Evolutionary conservation across 176 grass and related monocot genomes (phyloP), one percentile per base, ranked within the genome.

Genomic region (Juncus inflexus): DNA sequence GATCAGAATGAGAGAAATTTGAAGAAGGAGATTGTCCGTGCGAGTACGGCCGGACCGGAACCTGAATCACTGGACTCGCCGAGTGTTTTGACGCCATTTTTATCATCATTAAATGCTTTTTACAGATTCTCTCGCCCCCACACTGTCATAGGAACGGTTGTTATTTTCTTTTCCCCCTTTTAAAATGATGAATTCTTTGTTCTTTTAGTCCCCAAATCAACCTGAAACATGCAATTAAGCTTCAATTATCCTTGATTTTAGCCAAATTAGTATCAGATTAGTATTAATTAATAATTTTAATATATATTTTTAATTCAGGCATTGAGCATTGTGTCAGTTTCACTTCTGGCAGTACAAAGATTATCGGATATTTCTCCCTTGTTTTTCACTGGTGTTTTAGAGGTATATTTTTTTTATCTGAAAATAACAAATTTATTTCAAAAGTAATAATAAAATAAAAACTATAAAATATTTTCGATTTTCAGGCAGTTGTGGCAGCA

Each of bases 81-180:
- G 60, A 90, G 57, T 47, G 52, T 82, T 42, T 90, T 78, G 85
- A 81, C 73, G 55, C 28, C 78, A 62, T 70, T 91, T 73, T 70
- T 82, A 37, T 77, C 85, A 84, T 82, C 76, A 37, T 61, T 99
- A 70, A 71, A 89, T 74, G 88, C 83, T n/a, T 92, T 99, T 58
- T 99, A 99, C 80, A 78, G 94, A 74, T 92, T 99, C 85, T 90
- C 85, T 19, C 94, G 94, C 52, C 89, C 94, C n/a, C 88, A 99
- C 71, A 92, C 94, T 41, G 37, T 99, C 60, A 99, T 99, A 82
- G 94, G 94, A 99, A 99, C 94, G 80, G 94, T 99, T 89, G 79
- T 89, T 80, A 83, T 65, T 2, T 76, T 74, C 83, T 65, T 2
- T 76, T 74, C 57, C 5, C 40, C 37, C 15, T 71, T 58, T 43